Base-by-base conservation (phyloP, 192 early-diverging fungal species). In the Jimgerdemannia flammicorona region DNA sequence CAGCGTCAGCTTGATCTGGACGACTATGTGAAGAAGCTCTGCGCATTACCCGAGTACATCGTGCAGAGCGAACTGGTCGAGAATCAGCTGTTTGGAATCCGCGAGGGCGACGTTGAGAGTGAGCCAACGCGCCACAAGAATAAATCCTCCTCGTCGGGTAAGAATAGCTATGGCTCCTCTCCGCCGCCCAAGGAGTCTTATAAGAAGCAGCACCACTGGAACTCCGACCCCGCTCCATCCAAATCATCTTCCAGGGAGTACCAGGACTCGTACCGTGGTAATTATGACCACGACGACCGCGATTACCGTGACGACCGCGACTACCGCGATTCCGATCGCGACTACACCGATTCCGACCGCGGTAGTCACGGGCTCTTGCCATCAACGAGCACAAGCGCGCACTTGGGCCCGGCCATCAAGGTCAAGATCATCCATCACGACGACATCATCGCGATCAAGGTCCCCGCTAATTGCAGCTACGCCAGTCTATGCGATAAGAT, bases 401-500 rank as follows among this genome's bases (percentile, higher is more conserved):
- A 68, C 29, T 4, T 9, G 19, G 19, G 67, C 67, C 67, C 74
- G 18, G 78, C 70, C 67, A 89, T 94, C 67, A 94, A 93, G 77
- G 84, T 92, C 54, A 94, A 94, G 82, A 88, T 94, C 70, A 86
- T 84, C 64, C 85, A 88, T 75, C 82, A 85, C 59, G 90, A 87
- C 41, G 93, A 94, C 71, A 89, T 93, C 75, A 87, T 91, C 75
- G 93, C 93, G 4, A 89, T 94, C 71, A 88, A 89, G 73, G 81
- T 94, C 72, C 87, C 90, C 0, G 83, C 87, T 3, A 79, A 85
- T 69, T 79, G 88, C 77, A 87, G 86, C 11, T 84, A 90, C 67
- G 79, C 74, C 7, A 75, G 81, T 42, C 82, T 94, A 18, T 82
- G 87, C 75, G 81, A 85, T 70, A 88, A 90, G 71, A 86, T 94